phyloP scores from a whole-genome alignment of 139 green algal species.

The Chlamydomonas schloesseri region DNA sequence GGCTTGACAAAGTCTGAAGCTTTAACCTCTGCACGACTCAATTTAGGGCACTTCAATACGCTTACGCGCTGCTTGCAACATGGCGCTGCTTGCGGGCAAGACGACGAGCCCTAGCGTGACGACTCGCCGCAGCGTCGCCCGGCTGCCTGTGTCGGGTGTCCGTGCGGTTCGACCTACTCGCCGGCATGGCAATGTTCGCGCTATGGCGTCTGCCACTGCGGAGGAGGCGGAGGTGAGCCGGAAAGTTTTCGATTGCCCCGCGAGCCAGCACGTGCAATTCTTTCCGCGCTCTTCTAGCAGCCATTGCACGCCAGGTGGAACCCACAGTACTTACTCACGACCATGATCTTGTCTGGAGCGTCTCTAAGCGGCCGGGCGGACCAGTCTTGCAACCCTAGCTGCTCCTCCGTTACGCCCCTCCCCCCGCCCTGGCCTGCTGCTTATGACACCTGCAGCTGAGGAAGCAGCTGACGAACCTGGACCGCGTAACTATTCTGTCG shows the following conservation, averaged over 20 bases:
- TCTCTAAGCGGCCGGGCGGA: no score
- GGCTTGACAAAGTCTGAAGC: no score
- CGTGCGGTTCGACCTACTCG: not conserved
- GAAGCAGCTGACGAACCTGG: conserved; percentile 66
- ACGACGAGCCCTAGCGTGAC: conserved; percentile 19
- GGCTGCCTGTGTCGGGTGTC: not conserved
- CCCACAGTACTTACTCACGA: no score
- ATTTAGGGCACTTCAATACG: not conserved
- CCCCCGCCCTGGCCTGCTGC: not conserved
- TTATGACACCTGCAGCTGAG: conserved; percentile 1
- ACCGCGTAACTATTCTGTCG: conserved; percentile 90
- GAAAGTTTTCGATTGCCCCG: no score
- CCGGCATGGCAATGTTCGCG: not conserved
- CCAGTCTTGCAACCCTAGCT: no score
- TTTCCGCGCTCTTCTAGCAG: no score
- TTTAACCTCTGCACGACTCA: no score
- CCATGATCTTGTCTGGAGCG: no score
- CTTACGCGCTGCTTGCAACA: not conserved
- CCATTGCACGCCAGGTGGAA: no score
- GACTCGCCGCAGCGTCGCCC: conserved; percentile 23
- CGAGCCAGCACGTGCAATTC: no score
- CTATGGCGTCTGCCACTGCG: conserved; percentile 10
- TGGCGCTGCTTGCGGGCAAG: conserved; percentile 34
- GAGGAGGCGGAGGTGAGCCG: conserved; percentile 28
- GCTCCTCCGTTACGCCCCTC: no score